Evolutionary conservation across 805 yeast genomes (phyloP), one percentile per base, ranked within the genome.

Genomic region (Monosporozyma aquatica): DNA sequence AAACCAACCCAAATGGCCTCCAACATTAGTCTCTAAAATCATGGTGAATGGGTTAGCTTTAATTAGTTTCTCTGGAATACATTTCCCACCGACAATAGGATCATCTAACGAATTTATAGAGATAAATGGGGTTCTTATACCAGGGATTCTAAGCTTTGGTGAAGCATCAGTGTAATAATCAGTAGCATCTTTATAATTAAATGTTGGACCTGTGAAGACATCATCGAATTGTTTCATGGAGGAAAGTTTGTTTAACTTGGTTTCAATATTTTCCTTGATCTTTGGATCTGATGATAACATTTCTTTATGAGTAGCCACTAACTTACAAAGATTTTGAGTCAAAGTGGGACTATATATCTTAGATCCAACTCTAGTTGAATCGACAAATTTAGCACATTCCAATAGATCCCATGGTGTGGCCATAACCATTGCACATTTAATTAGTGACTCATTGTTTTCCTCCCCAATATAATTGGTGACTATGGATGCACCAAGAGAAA

Each of bases 1-100:
- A 47, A 77, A 85, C 81, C 82, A 85, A n/a, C 85, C 92, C 42
- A 85, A 69, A 61, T 85, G 95, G 1, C 95, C 94, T 6, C 95
- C 95, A 41, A 74, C 67, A 33, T 72, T 69, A 6, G 89, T 80
- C 45, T 77, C 72, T 5, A 78, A 67, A 53, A 80, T 50, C 35
- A 73, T 62, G 26, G 76, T 62, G 54, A 72, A 76, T 1, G 94
- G 92, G 54, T 83, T 83, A 24, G 56, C 48, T 30, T 54, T 48
- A 17, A 74, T 69, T 46, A 78, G 80, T 13, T 55, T 56, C 28
- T 58, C 56, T 1, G 92, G 92, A 3, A 28, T 24, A 18, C 67
- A 58, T 22, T 55, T 60, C 2, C 66, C 65, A 11, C 82, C 77
- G 11, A 78, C 78, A 27, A 85, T 72, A 6, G 95, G 94, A 55